Evolutionary conservation across 495 filamentous ascomycete species (phyloP), one percentile per base, ranked within the genome.

Genomic region (Tuber calosporum): DNA sequence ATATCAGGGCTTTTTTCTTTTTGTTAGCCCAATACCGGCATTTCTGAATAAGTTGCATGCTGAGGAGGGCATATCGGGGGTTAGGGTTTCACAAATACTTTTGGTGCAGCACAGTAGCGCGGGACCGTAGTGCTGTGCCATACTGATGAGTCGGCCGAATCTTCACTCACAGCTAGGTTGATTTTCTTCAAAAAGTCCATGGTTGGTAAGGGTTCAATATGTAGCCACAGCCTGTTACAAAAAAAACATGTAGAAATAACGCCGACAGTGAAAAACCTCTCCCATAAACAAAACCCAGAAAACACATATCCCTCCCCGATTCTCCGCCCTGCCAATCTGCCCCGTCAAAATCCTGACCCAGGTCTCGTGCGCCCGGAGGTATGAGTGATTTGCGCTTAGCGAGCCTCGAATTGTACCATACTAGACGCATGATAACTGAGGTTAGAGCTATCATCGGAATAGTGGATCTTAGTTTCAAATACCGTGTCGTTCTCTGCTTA

Each of bases 341-440:
- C n/a, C 48, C 48, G 48, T 13, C 22, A 19, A 11, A 30, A 26
- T 1, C 8, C n/a, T 11, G n/a, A 58, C 48, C 48, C 30, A 5
- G 53, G 53, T 62, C 26, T 13, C 26, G 11, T 19, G 53, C 11
- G 13, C 7, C 34, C 26, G 2, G 26, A 62, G 1, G 30, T 30
- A 17, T 30, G 53, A 34, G 53, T 62, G 53, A 7, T 17, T n/a
- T 62, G 26, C 53, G 53, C 13, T 62, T 79, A 97, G 79, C 94
- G 89, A 69, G 96, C 96, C 84, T 99, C 94, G 80, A 99, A 99
- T 83, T 99, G 95, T 43, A 99, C 94, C 94, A 99, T 98, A 88
- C 87, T 86, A 73, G 43, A 67, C 38, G 26, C 69, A 40, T 34
- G 36, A 34, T 36, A 69, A 39, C n/a, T 39, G 39, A 53, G 34